A percentile compares a stretch with the other conserved stretches of the same genome.
Conservation (phyloP, 2,329 filamentous ascomycete genomes). For the Nigrospora sphaerica region DNA sequence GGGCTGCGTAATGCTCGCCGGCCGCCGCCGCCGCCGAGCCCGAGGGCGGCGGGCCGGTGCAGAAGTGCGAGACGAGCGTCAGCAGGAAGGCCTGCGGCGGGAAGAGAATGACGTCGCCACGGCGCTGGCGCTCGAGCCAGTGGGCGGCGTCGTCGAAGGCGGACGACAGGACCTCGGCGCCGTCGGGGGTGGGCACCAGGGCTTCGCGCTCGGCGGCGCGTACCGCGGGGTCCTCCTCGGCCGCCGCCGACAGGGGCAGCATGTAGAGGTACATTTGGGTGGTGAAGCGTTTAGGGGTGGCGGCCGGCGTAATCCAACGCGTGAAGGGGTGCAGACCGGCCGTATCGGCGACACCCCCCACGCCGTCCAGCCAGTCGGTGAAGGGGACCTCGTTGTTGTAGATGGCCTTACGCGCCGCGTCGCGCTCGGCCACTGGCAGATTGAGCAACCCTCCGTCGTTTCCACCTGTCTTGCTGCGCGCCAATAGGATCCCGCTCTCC, state of each 20-base stretch:
- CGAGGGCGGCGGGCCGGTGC: conserved; percentile 28
- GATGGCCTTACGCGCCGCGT: conserved; percentile 60
- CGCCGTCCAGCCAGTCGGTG: conserved; percentile 49
- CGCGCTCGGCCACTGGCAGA: conserved; percentile 51
- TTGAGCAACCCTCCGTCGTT: conserved; percentile 48
- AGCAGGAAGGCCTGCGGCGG: conserved; percentile 82
- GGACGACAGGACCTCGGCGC: conserved; percentile 65
- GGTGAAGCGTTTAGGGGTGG: conserved; percentile 70
- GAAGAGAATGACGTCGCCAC: conserved; percentile 72
- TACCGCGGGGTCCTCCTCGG: conserved; percentile 14
- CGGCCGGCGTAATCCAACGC: conserved; percentile 79
- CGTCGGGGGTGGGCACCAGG: conserved; percentile 64
- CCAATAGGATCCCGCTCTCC: conserved; percentile 83
- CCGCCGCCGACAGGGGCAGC: conserved; percentile 47
- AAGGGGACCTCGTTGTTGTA: conserved; percentile 63
- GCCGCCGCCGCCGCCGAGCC: conserved; percentile 13
- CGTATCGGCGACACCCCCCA: conserved; percentile 57
- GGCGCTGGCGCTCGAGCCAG: conserved; percentile 61
- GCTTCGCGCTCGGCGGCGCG: conserved; percentile 38
- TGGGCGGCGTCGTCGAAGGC: conserved; percentile 62
- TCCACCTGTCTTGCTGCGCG: conserved; percentile 31
- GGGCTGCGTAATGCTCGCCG: conserved; percentile 30
- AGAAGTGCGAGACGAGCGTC: conserved; percentile 46
- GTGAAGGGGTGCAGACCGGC: conserved; percentile 78
- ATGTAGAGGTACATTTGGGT: conserved; percentile 98